These are phyloP conservation scores for Mrakia blollopis DNA, from an alignment of 768 basidiomycete genomes.

Conservation along the genomic window DNA sequence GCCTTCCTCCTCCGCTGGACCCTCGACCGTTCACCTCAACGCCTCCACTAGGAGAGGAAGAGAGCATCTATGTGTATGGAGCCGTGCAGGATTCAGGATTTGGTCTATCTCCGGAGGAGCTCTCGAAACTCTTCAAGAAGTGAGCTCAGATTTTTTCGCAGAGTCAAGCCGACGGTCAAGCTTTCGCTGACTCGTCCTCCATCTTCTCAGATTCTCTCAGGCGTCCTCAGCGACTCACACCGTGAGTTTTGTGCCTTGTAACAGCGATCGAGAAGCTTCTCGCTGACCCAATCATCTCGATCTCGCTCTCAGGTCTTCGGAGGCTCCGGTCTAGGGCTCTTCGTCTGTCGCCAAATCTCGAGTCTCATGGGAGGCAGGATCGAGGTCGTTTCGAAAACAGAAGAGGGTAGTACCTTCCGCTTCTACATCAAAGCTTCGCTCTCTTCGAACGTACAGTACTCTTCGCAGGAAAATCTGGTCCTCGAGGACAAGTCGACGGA, in stretches of 20 bases:
- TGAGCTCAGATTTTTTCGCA: no score
- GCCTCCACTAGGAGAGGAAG: background rate
- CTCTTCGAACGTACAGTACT: background rate
- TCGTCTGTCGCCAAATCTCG: slow-evolving; percentile 36
- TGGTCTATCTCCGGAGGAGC: slow-evolving; percentile 40
- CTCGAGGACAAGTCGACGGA: background rate
- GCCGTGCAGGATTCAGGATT: slow-evolving; percentile 41
- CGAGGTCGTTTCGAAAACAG: slow-evolving; percentile 38
- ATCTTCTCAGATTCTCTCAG: slow-evolving; percentile 33
- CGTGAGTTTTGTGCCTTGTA: no score
- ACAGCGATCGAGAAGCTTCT: no score
- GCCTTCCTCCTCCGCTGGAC: slow-evolving; percentile 39
- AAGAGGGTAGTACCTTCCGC: slow-evolving; percentile 23
- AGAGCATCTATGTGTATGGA: slow-evolving; percentile 44
- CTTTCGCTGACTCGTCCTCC: no score
- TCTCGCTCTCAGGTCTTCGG: no score
- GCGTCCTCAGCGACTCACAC: background rate
- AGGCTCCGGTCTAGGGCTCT: slow-evolving; percentile 42
- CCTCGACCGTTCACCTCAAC: slow-evolving; percentile 5
- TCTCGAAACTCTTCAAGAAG: slow-evolving; percentile 41
- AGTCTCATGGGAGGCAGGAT: slow-evolving; percentile 42
- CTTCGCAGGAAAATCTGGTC: background rate
- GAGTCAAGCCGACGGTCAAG: no score
- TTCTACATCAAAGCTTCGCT: slow-evolving; percentile 23
- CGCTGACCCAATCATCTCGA: no score